Evolutionary conservation across 2,329 filamentous ascomycete genomes (phyloP).

Genomic region (Incumbomyces delicatus): DNA sequence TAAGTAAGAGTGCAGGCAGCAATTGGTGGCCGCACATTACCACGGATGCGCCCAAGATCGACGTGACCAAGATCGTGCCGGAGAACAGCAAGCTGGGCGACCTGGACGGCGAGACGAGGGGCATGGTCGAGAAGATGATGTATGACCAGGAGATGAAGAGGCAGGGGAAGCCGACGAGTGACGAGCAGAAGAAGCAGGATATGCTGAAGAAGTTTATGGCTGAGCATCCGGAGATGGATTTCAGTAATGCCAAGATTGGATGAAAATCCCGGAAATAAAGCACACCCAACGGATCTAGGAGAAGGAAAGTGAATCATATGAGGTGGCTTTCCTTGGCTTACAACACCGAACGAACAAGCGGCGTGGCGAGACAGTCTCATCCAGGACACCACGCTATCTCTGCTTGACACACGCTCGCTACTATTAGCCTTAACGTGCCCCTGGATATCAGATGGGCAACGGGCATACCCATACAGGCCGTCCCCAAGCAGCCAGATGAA

Average conservation of each 20-base stretch:
- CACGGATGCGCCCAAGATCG: constrained; percentile 77
- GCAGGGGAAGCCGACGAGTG: constrained; percentile 73
- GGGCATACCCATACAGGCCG: no score
- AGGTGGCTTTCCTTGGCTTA: no score
- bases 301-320: no score
- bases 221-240: constrained; percentile 65
- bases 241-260: constrained; percentile 54
- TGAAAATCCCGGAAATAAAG: constrained; percentile 20
- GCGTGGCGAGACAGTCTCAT: no score
- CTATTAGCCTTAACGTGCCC: no score
- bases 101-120: constrained; percentile 84
- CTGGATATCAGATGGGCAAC: no score
- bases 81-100: constrained; percentile 88
- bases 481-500: no score
- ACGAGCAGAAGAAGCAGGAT: constrained; percentile 91
- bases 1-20: constrained; percentile 94
- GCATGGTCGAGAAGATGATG: constrained; percentile 99
- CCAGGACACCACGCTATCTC: no score
- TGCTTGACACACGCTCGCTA: no score
- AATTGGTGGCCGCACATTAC: constrained; percentile 97
- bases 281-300: no score
- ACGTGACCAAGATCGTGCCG: constrained; percentile 87
- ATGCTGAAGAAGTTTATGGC: constrained; percentile 87
- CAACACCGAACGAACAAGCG: no score
- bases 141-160: constrained; percentile 97